phyloP scores from a whole-genome alignment of 345 rosid genomes.

The Diplotaxis tenuifolia region DNA sequence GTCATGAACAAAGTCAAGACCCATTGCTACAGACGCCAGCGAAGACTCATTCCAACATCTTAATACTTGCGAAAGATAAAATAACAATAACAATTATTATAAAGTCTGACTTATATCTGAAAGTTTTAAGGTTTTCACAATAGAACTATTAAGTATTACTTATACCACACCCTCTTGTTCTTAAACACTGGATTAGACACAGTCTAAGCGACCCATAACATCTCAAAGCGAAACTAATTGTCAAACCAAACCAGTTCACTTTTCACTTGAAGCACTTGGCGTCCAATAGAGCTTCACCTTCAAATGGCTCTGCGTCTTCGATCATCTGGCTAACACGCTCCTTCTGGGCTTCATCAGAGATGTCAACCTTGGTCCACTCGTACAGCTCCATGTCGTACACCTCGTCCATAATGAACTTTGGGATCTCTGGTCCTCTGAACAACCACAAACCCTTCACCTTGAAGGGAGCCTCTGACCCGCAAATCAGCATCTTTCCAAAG shows the following conservation, averaged over 20 bases:
- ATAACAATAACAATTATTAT: not conserved
- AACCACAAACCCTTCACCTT: conserved; percentile 96
- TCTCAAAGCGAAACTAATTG: conserved; percentile 12
- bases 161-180: not conserved
- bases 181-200: not conserved
- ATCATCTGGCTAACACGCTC: conserved; percentile 95
- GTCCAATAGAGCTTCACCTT: conserved; percentile 90
- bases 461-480: conserved; percentile 74
- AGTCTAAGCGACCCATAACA: conserved; percentile 8
- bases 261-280: conserved; percentile 97
- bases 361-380: conserved; percentile 87
- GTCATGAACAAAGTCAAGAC: too few species aligned
- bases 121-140: not conserved
- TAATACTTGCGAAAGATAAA: too few species aligned
- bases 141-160: not conserved
- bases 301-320: conserved; percentile 88
- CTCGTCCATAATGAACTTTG: conserved; percentile 77
- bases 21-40: too few species aligned
- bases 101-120: not conserved
- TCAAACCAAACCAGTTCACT: conserved; percentile 4
- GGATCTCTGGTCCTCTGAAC: conserved; percentile 88
- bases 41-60: too few species aligned
- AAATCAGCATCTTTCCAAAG: conserved; percentile 90
- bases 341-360: conserved; percentile 77
- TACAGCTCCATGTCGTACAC: conserved; percentile 96